Conservation (phyloP, 257 asterid species). For the Eustoma russellianum region DNA sequence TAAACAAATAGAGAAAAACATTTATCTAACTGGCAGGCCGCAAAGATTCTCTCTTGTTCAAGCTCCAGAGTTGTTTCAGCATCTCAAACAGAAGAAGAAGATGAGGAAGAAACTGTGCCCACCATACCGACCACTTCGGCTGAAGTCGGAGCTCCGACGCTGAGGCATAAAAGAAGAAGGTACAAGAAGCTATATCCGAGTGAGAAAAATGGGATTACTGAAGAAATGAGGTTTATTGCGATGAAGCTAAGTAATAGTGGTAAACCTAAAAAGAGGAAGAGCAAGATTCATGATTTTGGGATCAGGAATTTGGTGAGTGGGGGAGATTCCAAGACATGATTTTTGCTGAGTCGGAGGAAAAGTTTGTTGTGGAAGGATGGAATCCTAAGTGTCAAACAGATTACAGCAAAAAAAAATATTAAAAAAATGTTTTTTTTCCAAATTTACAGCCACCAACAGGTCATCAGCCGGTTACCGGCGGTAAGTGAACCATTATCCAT, state of each 20-base stretch:
- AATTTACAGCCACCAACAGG: too few species aligned
- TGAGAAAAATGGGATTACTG: conserved; percentile 66
- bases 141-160: conserved; percentile 22
- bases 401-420: too few species aligned
- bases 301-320: too few species aligned
- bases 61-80: conserved; percentile 26
- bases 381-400: too few species aligned
- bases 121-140: conserved; percentile 16
- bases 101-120: conserved; percentile 8
- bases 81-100: conserved; percentile 29
- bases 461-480: too few species aligned
- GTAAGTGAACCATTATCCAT: too few species aligned
- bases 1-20: neutral
- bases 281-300: too few species aligned
- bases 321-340: too few species aligned
- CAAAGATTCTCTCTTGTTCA: conserved; percentile 14
- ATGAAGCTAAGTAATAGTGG: conserved; percentile 67
- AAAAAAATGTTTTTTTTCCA: too few species aligned
- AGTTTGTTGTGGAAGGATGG: too few species aligned
- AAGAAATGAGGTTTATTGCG: conserved; percentile 91
- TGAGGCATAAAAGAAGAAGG: conserved; percentile 38
- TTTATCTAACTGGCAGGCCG: neutral
- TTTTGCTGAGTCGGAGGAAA: too few species aligned
- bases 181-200: conserved; percentile 84
- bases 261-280: conserved; percentile 17